Base-by-base conservation (phyloP, 495 filamentous ascomycete genomes). In the Apiosordaria backusii region DNA sequence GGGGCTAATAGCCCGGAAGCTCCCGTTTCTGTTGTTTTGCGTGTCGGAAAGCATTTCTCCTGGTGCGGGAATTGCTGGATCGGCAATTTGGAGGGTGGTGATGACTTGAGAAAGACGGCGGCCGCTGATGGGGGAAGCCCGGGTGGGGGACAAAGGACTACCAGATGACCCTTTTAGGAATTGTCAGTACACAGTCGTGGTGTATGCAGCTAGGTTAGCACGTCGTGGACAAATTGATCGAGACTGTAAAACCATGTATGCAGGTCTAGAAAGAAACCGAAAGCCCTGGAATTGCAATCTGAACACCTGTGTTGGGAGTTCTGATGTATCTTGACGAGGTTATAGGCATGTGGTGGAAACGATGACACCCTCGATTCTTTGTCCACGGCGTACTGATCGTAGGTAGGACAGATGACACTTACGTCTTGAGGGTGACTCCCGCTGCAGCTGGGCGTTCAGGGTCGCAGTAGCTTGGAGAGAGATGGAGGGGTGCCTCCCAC, bases 71-170 rank as follows among this genome's bases (percentile, higher is more conserved):
- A 87, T 60, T 27, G 77, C 72, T 1, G 87, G 85, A 74, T 93
- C 90, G 73, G 89, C 90, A 62, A 90, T 81, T 71, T 88, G 88
- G 21, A 93, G 75, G 76, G 90, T 92, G 83, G 89, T 87, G 45
- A 90, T 83, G 50, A 90, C 85, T 40, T 84, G 84, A 15, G 90
- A 92, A 26, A 88, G 83, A 67, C 89, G 81, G 65, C 89, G 83
- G 60, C 85, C 83, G 18, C 80, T 77, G 66, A 83, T 85, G 10
- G 85, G 81, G 6, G 86, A 83, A 59, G 81, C 81, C 60, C 84
- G 82, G 75, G 72, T 82, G 71, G 81, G 84, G 68, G 78, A 76
- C 3, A 78, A 75, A 21, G 86, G 84, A 81, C 82, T 83, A 60
- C 72, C 81, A 21, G 87, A 85, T 3, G 87, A 83, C 13, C 80